Percentiles rank a stretch among this genome's conserved stretches.
Evolutionary conservation across 495 filamentous ascomycete species (phyloP).

Genomic region (Hamigera avellanea): DNA sequence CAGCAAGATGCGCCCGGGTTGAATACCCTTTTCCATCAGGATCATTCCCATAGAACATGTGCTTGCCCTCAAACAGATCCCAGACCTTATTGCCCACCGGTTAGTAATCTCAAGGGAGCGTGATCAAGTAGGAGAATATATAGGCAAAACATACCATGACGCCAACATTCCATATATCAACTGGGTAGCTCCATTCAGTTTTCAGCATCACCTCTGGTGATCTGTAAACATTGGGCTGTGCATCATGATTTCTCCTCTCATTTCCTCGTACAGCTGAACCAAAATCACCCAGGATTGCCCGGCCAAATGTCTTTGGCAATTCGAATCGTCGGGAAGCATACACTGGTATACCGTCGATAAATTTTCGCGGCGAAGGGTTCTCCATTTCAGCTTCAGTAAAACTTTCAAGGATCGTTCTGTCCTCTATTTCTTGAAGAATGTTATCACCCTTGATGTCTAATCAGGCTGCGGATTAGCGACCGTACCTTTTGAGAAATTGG

Average conservation of each 20-base stretch:
- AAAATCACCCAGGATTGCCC: constrained; percentile 56
- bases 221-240: constrained; percentile 30
- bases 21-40: constrained; percentile 29
- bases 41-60: constrained; percentile 33
- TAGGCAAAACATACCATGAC: constrained; percentile 28
- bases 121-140: too few species aligned
- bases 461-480: constrained; percentile 7
- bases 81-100: constrained; percentile 26
- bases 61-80: constrained; percentile 33
- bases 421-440: constrained; percentile 30
- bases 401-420: constrained; percentile 23
- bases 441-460: constrained; percentile 34
- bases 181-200: constrained; percentile 27
- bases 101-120: constrained; percentile 6
- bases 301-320: constrained; percentile 15
- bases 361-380: constrained; percentile 27
- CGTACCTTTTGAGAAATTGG: constrained; percentile 4
- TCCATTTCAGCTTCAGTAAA: constrained; percentile 19
- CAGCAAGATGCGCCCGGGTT: constrained; percentile 33
- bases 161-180: constrained; percentile 42
- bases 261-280: constrained; percentile 59
- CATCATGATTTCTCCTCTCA: constrained; percentile 15
- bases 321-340: constrained; percentile 27
- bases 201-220: constrained; percentile 38
- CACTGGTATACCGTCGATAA: constrained; percentile 15